Base-by-base conservation (phyloP, 106 monocot species). In the Posidonia australis region DNA sequence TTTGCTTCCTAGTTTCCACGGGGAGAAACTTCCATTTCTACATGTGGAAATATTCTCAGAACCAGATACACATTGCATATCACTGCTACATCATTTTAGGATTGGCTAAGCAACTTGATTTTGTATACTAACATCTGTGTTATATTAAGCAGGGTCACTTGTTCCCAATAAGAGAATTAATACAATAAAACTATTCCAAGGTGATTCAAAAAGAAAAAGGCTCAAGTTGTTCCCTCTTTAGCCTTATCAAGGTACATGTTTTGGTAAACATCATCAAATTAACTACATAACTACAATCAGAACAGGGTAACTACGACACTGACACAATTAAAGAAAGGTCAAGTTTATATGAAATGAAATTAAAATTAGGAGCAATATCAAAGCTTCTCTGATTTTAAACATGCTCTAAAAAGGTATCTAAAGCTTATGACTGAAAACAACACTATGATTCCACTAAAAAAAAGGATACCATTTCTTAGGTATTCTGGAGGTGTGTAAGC, bases 401-500 rank as follows among this genome's bases (percentile, higher is more conserved):
- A 36, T 36, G 36, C 36, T 36, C 36, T 36, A 36, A 36, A 7
- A 36, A 36, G n/a, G n/a, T n/a, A 36, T 49, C 49, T 17, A 19
- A 19, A 49, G 49, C 13, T 49, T 19, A 49, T 49, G 49, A 49
- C n/a, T 14, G 13, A 49, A 49, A 17, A 19, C n/a, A 49, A 17
- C 13, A 3, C 3, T 19, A 49, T 3, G n/a, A 49, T 17, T 19
- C 14, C 16, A 10, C 13, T 17, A 49, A 19, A 3, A 19, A 49
- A 49, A 19, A 49, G 14, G 4, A 49, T 49, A 49, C 49, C 49
- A 49, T 49, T 49, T 49, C 49, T 49, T 49, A 36, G 36, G 36
- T 36, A 36, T 36, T 93, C 93, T 55, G 93, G 93, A 43, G 93
- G 93, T 41, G 86, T 93, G 70, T 93, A 93, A 46, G 93, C 93